These are phyloP conservation scores for Zalerion maritima DNA, from an alignment of 495 filamentous ascomycete genomes.

Conservation along the genomic window DNA sequence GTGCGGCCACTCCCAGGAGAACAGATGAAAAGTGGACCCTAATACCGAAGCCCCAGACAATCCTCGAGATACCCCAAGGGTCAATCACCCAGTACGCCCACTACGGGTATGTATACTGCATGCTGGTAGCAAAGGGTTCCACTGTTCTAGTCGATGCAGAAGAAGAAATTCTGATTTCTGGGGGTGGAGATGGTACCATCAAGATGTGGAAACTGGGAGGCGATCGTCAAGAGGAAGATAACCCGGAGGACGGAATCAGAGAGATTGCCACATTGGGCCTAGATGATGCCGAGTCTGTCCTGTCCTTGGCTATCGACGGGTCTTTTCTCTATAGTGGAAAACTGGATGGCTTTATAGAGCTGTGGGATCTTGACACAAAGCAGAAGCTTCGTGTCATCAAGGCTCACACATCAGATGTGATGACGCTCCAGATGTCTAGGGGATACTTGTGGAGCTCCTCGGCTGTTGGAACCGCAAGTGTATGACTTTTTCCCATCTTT, in stretches of 20 bases:
- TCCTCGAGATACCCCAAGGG: constrained; percentile 69
- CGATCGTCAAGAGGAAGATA: constrained; percentile 13
- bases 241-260: constrained; percentile 26
- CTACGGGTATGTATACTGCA: constrained; percentile 89
- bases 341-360: constrained; percentile 77
- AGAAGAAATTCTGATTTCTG: constrained; percentile 74
- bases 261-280: constrained; percentile 57
- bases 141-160: constrained; percentile 45
- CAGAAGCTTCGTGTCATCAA: constrained; percentile 78
- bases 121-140: constrained; percentile 59
- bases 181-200: constrained; percentile 84
- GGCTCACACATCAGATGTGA: constrained; percentile 67
- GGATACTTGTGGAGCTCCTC: constrained; percentile 74
- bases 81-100: constrained; percentile 83
- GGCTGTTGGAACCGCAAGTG: constrained; percentile 65
- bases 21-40: constrained; percentile 32
- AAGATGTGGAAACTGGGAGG: constrained; percentile 69
- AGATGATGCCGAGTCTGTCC: constrained; percentile 62
- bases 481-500: constrained; percentile 24
- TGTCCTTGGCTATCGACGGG: constrained; percentile 71
- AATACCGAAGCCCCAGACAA: constrained; percentile 37
- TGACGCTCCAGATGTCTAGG: constrained; percentile 69
- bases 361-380: constrained; percentile 92
- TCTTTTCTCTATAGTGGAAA: constrained; percentile 84
- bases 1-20: constrained; percentile 55